A percentile compares a stretch with the other conserved stretches of the same genome.
phyloP scores from a whole-genome alignment of 2,329 filamentous ascomycete species.

The Aspergillus chevalieri region DNA sequence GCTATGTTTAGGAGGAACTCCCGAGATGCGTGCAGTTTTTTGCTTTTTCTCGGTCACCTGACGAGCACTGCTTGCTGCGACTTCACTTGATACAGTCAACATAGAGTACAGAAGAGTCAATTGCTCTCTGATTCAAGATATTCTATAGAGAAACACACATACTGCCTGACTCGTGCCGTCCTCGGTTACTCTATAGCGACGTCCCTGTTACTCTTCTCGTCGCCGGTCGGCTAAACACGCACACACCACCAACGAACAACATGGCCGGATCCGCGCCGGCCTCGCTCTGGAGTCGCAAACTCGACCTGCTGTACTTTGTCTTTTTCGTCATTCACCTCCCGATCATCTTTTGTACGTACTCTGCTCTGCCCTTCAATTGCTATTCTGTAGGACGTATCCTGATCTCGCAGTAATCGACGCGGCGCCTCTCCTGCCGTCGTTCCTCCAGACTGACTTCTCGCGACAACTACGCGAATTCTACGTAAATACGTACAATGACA shows the following conservation, averaged over 20 bases:
- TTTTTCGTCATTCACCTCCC: constrained; percentile 60
- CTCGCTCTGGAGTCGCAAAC: constrained; percentile 28
- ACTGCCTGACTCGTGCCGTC: too few relatives aligned
- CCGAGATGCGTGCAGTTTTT: constrained; percentile 7
- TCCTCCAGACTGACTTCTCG: constrained; percentile 47
- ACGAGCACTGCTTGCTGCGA: background rate
- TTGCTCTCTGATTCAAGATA: too few relatives aligned
- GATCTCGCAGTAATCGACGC: constrained; percentile 52
- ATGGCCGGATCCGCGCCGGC: constrained; percentile 4
- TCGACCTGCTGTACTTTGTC: constrained; percentile 42
- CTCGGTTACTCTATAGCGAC: background rate
- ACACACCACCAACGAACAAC: background rate
- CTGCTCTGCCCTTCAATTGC: background rate
- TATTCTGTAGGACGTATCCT: background rate
- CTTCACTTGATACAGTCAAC: background rate
- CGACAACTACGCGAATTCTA: constrained; percentile 51
- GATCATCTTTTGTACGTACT: constrained; percentile 52
- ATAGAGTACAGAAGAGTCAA: too few relatives aligned
- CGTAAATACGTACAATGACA: constrained; percentile 56
- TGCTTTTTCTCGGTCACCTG: constrained; percentile 9
- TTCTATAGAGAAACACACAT: too few relatives aligned
- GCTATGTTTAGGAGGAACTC: constrained; percentile 17
- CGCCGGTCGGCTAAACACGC: background rate
- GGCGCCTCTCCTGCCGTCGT: constrained; percentile 51
- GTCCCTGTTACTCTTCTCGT: background rate